A percentile compares a stretch with the other conserved stretches of the same genome.
Conservation (phyloP, 805 yeast genomes). For the Saccharomycopsis selenospora region DNA sequence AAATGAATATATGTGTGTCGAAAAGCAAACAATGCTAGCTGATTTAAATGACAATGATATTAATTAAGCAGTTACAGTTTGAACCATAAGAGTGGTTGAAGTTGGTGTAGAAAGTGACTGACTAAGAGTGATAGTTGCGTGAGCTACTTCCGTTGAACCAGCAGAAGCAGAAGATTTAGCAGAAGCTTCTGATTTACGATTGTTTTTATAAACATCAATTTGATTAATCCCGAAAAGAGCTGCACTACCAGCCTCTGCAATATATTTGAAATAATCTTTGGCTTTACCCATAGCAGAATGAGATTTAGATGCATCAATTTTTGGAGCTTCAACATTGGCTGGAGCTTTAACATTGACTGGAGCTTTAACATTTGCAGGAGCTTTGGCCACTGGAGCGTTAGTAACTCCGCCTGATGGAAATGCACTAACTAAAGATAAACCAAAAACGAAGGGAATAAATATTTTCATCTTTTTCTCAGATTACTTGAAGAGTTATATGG, state of each 20-base stretch:
- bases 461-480: neutral
- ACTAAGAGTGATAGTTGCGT: neutral
- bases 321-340: neutral
- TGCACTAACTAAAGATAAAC: neutral
- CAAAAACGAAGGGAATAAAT: neutral
- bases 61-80: constrained; percentile 1
- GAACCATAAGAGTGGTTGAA: neutral
- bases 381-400: neutral
- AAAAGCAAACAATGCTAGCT: no score
- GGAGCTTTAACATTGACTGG: constrained; percentile 1
- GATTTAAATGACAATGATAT: no score
- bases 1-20: no score
- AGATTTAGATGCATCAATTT: neutral
- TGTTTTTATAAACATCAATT: neutral
- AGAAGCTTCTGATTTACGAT: neutral
- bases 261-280: constrained; percentile 4
- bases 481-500: neutral
- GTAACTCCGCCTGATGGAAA: neutral
- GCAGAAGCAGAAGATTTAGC: neutral
- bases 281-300: neutral
- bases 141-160: neutral
- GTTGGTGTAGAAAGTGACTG: neutral
- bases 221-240: neutral
- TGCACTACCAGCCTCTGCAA: constrained; percentile 1
- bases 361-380: neutral